Base-by-base conservation (phyloP, 2,329 filamentous ascomycete genomes). In the Tolypocladium pustulatum region DNA sequence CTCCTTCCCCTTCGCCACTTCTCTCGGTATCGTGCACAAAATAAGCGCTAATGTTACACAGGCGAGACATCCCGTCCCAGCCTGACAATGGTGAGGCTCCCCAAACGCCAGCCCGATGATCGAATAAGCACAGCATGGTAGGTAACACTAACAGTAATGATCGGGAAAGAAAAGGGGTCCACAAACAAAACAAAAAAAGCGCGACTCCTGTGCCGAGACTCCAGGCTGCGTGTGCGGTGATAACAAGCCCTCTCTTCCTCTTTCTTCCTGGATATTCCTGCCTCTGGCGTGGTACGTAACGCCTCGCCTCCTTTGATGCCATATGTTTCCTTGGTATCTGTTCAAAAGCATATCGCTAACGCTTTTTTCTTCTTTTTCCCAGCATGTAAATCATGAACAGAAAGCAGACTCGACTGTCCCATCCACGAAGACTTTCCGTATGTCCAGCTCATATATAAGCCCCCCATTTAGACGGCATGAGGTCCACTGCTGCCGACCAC, bases 401-500 rank as follows among this genome's bases (percentile, higher is more conserved):
- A 52, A 52, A 34, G 12, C n/a, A 34, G 17, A 32, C 38, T 43
- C 38, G 37, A 27, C 27, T 22, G 41, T 34, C 36, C 10, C 38
- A 56, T 56, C 36, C 12, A 12, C 7, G 41, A 9, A 30, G 4
- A 22, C 17, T 32, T 54, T 57, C 53, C 54, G 54, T 57, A 56
- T 57, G 59, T 63, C 61, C 62, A 58, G 60, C 59, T 67, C 65
- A 74, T 54, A 73, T 67, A 58, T 70, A 73, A 41, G 69, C 66
- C 5, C 38, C 38, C 66, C 70, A 73, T 58, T 66, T 69, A 32
- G 59, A 59, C 41, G 60, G 62, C 64, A 70, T 65, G 49, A 67
- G 62, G 41, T 64, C 57, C 61, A 73, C 67, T n/a, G 70, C 72
- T 10, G 71, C 65, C 6, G 71, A 71, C 72, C 72, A 75, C 9